Conservation (phyloP, 129 eudicot species). For the Artemisia argyi region DNA sequence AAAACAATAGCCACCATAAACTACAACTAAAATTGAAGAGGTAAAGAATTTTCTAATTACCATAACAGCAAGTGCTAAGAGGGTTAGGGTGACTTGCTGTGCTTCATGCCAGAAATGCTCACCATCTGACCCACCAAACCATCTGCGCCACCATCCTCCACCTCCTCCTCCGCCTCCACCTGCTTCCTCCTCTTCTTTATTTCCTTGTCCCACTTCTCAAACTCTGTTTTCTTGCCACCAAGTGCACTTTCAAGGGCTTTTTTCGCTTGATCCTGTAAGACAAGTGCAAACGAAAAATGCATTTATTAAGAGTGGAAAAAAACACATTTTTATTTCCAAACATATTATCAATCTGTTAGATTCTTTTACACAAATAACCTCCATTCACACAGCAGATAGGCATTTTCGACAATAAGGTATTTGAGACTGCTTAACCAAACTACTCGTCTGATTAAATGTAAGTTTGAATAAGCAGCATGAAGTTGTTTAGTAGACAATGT, state of each 20-base stretch:
- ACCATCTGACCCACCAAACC: slow-evolving; percentile 76
- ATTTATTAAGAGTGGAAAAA: neutral
- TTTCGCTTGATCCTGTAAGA: slow-evolving; percentile 70
- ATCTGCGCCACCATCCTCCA: slow-evolving; percentile 84
- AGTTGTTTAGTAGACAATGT: too few species aligned
- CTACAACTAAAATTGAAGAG: slow-evolving; percentile 2
- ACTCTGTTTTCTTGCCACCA: slow-evolving; percentile 74
- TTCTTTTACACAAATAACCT: neutral
- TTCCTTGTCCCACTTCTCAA: slow-evolving; percentile 91
- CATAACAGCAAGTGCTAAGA: slow-evolving; percentile 56
- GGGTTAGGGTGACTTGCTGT: slow-evolving; percentile 65
- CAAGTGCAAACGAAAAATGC: slow-evolving; percentile 9
- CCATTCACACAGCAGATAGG: neutral
- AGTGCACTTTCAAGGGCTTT: slow-evolving; percentile 90
- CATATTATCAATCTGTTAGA: neutral
- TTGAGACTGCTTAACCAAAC: too few species aligned
- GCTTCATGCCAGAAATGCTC: slow-evolving; percentile 91
- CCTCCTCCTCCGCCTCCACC: slow-evolving; percentile 75
- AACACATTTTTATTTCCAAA: neutral
- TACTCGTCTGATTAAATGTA: too few species aligned
- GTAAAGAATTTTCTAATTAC: slow-evolving; percentile 36
- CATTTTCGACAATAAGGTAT: too few species aligned
- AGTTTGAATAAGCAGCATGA: too few species aligned
- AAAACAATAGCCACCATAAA: neutral
- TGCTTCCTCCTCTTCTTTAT: slow-evolving; percentile 74